phyloP scores from a whole-genome alignment of 2,329 filamentous ascomycete genomes.

The Aspergillus thermomutatus region DNA sequence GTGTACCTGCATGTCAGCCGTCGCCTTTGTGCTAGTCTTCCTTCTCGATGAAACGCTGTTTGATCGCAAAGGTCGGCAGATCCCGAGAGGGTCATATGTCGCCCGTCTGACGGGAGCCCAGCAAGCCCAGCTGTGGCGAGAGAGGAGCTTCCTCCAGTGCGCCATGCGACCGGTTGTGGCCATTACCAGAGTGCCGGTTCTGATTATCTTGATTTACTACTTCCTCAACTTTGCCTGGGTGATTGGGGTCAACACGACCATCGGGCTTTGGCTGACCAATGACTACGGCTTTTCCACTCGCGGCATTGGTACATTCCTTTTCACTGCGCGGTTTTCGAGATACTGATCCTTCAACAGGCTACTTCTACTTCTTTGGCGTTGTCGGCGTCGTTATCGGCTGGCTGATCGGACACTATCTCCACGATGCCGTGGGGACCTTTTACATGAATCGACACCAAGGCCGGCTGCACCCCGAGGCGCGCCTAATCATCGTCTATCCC shows the following conservation, averaged over 20 bases:
- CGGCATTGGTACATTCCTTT: conserved; percentile 41
- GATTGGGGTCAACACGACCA: conserved; percentile 54
- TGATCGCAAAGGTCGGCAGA: conserved; percentile 12
- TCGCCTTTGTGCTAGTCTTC: conserved; percentile 20
- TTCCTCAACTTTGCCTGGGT: conserved; percentile 42
- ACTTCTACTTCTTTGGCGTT: conserved; percentile 56
- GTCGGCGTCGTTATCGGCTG: conserved; percentile 49
- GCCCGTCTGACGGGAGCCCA: conserved; percentile 22
- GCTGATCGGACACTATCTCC: conserved; percentile 51
- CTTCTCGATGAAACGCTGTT: conserved; percentile 29
- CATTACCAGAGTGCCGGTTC: conserved; percentile 31
- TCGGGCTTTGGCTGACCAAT: conserved; percentile 48
- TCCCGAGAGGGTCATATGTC: conserved; percentile 5
- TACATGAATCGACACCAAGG: conserved; percentile 49
- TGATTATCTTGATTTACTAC: conserved; percentile 29
- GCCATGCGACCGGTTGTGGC: conserved; percentile 39
- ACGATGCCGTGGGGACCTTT: conserved; percentile 47
- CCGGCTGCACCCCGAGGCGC: conserved; percentile 55
- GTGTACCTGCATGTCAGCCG: conserved; percentile 16
- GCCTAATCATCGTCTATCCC: conserved; percentile 48
- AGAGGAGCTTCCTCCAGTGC: conserved; percentile 42
- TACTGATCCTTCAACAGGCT: conserved; percentile 21
- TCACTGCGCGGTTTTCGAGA: too few species aligned
- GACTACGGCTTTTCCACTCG: conserved; percentile 49
- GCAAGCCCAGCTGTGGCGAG: conserved; percentile 21